Base-by-base conservation (phyloP, 805 yeast species). In the Metschnikowia baotianmanensis region DNA sequence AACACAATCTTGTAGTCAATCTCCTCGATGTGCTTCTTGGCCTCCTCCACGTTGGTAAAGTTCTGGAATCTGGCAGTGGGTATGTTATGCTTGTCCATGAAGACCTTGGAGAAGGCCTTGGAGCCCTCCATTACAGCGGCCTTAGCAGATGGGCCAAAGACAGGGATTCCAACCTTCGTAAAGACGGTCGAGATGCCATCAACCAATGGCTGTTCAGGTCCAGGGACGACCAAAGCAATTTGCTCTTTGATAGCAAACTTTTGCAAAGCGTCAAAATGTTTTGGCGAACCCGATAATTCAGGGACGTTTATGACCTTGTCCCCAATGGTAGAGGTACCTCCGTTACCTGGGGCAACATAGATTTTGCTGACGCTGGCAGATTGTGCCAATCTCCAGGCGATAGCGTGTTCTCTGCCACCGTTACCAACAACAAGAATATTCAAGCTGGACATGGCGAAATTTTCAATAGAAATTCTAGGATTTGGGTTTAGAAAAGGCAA, bases 381-480 rank as follows among this genome's bases (percentile, higher is more conserved):
- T 65, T 89, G 91, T 22, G 84, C 69, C 49, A 93, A 75, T 59
- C 84, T 86, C 96, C 96, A 90, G 12, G 87, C 86, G 46, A 93
- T 75, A 39, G 98, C 98, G 63, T 93, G 97, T 67, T 93, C 99
- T 73, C 99, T 89, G 53, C 99, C 99, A 62, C 99, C 99, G 68
- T 86, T 88, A 58, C 99, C 99, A 53, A 93, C 77, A 50, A 93
- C 82, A 47, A 93, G 80, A 52, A 93, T 38, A 44, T 47, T 48
- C 32, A 50, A 42, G 36, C 42, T 38, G 31, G 54, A 19, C 54
- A 51, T 50, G 31, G 36, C 21, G 34, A 15, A 13, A 15, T 13
- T 21, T 27, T 11, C 10, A 15, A 27, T 6, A 7, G 17, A 16
- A 29, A 2, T 21, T 29, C 17, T 4, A 10, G 10, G 10, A 6